Evolutionary conservation across 2,329 filamentous ascomycete genomes (phyloP).

Genomic region (Pyrenophora graminea): DNA sequence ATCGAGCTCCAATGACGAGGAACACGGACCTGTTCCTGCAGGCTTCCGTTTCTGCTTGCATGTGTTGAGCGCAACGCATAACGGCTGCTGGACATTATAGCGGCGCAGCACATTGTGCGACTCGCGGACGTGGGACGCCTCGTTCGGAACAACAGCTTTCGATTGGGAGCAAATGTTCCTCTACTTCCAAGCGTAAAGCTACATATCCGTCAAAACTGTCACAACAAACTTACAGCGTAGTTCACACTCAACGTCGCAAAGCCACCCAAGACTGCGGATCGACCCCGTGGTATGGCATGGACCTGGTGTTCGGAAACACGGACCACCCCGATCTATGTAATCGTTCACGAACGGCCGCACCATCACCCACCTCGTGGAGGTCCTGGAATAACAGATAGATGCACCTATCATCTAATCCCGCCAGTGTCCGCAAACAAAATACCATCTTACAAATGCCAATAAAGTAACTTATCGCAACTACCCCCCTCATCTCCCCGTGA

Average conservation of each 20-base stretch:
- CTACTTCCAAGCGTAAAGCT: not conserved
- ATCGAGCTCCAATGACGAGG: not conserved
- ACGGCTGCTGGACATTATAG: not conserved
- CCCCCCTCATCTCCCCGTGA: conserved; percentile 18
- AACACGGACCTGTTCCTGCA: not conserved
- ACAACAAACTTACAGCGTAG: not conserved
- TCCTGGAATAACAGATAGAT: conserved; percentile 20
- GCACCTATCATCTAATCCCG: conserved; percentile 13
- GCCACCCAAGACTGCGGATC: not conserved
- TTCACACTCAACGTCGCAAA: not conserved
- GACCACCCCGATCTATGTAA: conserved; percentile 23
- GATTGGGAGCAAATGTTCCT: not conserved
- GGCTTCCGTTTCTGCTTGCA: not conserved
- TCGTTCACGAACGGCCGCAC: conserved; percentile 20
- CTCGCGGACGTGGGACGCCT: not conserved
- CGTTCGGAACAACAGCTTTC: not conserved
- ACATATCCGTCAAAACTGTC: not conserved
- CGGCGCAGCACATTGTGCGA: conserved; percentile 2
- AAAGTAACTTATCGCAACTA: conserved; percentile 23
- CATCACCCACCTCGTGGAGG: conserved; percentile 18
- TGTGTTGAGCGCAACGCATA: not conserved
- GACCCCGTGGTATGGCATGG: conserved; percentile 6
- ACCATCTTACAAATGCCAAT: conserved; percentile 26
- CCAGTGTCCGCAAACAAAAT: no score
- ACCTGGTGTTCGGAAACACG: conserved; percentile 32